Base-by-base conservation (phyloP, 2,329 filamentous ascomycete species). In the Cryphonectria carpinicola region DNA sequence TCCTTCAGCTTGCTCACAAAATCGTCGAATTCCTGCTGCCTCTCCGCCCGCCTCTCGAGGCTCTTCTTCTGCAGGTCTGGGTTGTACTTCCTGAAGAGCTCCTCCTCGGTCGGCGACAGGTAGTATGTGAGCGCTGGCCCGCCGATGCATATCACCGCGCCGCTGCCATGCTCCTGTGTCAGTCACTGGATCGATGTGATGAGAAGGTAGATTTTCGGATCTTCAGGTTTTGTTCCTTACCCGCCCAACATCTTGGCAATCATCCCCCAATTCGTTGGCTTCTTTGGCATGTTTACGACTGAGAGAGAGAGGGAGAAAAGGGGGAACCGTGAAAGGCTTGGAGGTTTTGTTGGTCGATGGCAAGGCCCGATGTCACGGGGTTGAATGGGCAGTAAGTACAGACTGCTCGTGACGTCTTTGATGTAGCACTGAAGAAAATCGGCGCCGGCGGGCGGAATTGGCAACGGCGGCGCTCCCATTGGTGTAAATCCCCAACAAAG, bases 21-120 rank as follows among this genome's bases (percentile, higher is more conserved):
- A 69, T 94, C 88, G 78, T 98, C 93, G 76, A 97, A 97, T 71
- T 98, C 94, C 81, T 95, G 87, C 78, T 96, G 89, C 72, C 88
- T 88, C 79, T 92, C 89, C 70, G 91, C 86, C 25, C 94, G 88
- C 71, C 90, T 88, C 80, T 95, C 94, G n/a, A 97, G 84, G 73
- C 93, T 94, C 78, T 92, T 89, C 80, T 93, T 93, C 79, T 96
- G 93, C n/a, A 99, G 87, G 46, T 98, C 96, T 0, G 95, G 95
- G 81, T 95, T 98, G 84, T 98, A 98, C 81, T 87, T 90, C 84
- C 93, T 86, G 85, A 97, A 94, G 58, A 99, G 87, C 83, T 98
- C 94, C 81, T 98, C 96, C 76, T 98, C 94, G 17, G 92, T 92
- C 2, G 96, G 96, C 62, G 88, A 88, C 63, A 97, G 83, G 80